Base-by-base conservation (phyloP, 257 asterid genomes). In the Solanum peruvianum region DNA sequence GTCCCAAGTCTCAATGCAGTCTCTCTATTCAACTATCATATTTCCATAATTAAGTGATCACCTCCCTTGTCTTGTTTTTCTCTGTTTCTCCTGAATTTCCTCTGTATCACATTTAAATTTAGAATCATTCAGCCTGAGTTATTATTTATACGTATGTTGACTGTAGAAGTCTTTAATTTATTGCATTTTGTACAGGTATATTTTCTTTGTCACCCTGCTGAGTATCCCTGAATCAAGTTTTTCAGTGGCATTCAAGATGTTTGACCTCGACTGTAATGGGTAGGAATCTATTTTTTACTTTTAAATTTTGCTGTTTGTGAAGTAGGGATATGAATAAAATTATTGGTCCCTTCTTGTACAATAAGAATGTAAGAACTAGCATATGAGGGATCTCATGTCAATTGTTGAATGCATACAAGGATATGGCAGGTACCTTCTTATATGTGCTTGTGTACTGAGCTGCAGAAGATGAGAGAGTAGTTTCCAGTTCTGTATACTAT, bases 161-260 rank as follows among this genome's bases (percentile, higher is more conserved):
- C 91, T 90, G 87, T 87, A 82, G 35, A 83, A 44, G 85, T 66
- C 78, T 87, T 73, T 41, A n/a, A 39, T 85, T 73, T 88, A 76
- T 67, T 90, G 85, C 62, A 80, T 83, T 71, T 86, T 77, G 87
- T 45, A 82, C 97, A 96, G 99, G 96, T 96, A 96, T 88, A 89
- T 96, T 90, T 96, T 96, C 92, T 94, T 96, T 83, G 99, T 96
- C 56, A 95, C 98, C 39, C 92, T 96, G 87, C 98, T 96, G 88
- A 91, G 99, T 87, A 93, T 96, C 89, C 99, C 99, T 10, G 99
- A 95, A 90, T 92, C 98, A 87, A 94, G 98, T 92, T 96, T 93
- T 89, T 96, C 98, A 4, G 97, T 95, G 92, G 94, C 98, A 85
- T 96, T 96, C 94, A 95, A 95, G 93, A 96, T 96, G 98, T 96